phyloP scores from a whole-genome alignment of 257 asterid genomes.

The Paraleonurus japonicus region DNA sequence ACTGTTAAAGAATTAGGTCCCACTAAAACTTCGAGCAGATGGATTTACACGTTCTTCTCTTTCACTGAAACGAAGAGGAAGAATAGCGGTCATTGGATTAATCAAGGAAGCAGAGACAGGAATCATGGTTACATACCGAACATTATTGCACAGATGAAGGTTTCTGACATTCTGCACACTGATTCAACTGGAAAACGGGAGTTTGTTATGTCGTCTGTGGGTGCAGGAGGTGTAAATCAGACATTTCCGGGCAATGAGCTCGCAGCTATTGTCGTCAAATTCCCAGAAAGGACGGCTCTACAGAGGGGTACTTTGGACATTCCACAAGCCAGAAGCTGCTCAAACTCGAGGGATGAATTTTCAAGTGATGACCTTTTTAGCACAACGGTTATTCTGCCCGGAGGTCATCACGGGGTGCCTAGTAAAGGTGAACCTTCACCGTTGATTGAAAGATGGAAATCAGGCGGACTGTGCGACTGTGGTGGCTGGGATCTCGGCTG shows the following conservation, averaged over 20 bases:
- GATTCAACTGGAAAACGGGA: constrained; percentile 38
- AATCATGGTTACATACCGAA: constrained; percentile 48
- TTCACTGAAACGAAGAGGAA: constrained; percentile 57
- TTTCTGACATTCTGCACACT: constrained; percentile 41
- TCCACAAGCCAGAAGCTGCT: constrained; percentile 11
- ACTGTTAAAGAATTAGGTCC: constrained; percentile 48
- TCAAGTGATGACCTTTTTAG: constrained; percentile 24
- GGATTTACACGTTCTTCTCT: constrained; percentile 67
- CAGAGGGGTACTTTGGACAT: not conserved
- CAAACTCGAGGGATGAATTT: constrained; percentile 22
- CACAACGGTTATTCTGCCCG: constrained; percentile 62
- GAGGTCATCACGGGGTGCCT: constrained; percentile 75
- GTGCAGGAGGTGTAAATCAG: constrained; percentile 29
- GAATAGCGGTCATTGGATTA: constrained; percentile 39
- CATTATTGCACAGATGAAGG: constrained; percentile 71
- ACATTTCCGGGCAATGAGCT: constrained; percentile 50
- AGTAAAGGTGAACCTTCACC: constrained; percentile 75
- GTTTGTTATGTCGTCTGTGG: constrained; percentile 53
- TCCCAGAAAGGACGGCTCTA: constrained; percentile 25
- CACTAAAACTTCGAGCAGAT: constrained; percentile 33
- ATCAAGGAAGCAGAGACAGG: constrained; percentile 49
- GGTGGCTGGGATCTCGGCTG: constrained; percentile 96
- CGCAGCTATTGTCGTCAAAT: constrained; percentile 59
- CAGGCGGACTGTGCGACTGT: constrained; percentile 81
- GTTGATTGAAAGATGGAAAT: constrained; percentile 65